phyloP scores from a whole-genome alignment of 208 protist genomes.

The Crithidia mellificae region DNA sequence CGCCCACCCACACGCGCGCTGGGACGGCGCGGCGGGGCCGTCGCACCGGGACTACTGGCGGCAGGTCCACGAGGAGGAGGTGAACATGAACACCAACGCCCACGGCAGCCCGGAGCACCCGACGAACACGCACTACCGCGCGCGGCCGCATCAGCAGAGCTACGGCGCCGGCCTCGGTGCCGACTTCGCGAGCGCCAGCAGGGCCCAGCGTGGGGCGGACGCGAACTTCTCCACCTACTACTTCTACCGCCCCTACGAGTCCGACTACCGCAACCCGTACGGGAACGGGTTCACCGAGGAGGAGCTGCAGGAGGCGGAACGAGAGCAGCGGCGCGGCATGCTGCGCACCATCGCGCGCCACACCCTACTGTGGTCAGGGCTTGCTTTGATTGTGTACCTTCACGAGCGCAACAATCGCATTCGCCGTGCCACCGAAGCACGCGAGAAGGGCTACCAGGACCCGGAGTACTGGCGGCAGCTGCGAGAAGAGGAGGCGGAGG shows the following conservation, averaged over 20 bases:
- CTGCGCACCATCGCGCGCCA: conserved; percentile 30
- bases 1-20: conserved; percentile 27
- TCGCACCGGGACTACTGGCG: conserved; percentile 25
- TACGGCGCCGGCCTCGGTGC: conserved; percentile 34
- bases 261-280: conserved; percentile 42
- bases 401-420: conserved; percentile 47
- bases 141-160: conserved; percentile 10
- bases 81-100: conserved; percentile 28
- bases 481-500: conserved; percentile 30
- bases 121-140: conserved; percentile 24
- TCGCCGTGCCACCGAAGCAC: conserved; percentile 35
- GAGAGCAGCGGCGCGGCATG: conserved; percentile 17
- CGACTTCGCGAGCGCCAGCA: conserved; percentile 15
- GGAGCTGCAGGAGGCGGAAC: conserved; percentile 38
- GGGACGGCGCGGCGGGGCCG: conserved; percentile 5
- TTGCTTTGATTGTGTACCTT: conserved; percentile 37
- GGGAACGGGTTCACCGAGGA: conserved; percentile 45
- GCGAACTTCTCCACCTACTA: conserved; percentile 52
- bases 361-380: conserved; percentile 38
- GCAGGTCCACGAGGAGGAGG: conserved; percentile 17
- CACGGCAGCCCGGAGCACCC: conserved; percentile 18
- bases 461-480: conserved; percentile 43
- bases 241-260: conserved; percentile 62
- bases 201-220: conserved; percentile 9
- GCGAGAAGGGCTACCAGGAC: conserved; percentile 36